These are phyloP conservation scores for Megacollybia marginata DNA, from an alignment of 768 basidiomycete genomes.

Conservation along the genomic window DNA sequence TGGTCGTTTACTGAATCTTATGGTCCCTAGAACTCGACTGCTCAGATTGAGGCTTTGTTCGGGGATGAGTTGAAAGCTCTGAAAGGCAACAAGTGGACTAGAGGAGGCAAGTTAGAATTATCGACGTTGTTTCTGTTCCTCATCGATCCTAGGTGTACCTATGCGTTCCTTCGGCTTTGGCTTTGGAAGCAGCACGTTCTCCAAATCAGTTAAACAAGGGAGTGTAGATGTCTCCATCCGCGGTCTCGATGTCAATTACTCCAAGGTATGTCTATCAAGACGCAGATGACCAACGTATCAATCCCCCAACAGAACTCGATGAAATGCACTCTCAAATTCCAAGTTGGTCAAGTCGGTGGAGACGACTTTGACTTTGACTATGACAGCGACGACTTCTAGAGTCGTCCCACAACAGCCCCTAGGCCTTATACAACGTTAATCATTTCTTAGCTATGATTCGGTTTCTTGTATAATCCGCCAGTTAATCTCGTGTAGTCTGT, in stretches of 20 bases:
- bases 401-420: no score
- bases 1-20: not conserved
- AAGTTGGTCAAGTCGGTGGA: constrained; percentile 19
- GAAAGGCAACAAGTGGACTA: constrained; percentile 28
- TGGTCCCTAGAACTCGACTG: constrained; percentile 8
- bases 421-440: no score
- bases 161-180: constrained; percentile 5
- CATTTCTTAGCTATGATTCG: no score
- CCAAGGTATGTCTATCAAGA: constrained; percentile 10
- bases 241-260: constrained; percentile 28
- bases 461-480: no score
- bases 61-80: constrained; percentile 27
- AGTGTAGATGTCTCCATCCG: constrained; percentile 23
- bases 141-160: constrained; percentile 6
- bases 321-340: constrained; percentile 34
- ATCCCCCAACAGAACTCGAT: constrained; percentile 20
- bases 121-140: not conserved
- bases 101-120: constrained; percentile 18
- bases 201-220: constrained; percentile 30
- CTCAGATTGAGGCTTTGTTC: constrained; percentile 22
- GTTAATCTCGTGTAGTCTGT: no score
- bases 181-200: constrained; percentile 17
- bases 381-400: not conserved
- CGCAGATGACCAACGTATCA: no score
- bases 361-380: constrained; percentile 4